These are phyloP conservation scores for Psilocybe subaeruginosa DNA, from an alignment of 768 basidiomycete genomes.

Conservation along the genomic window DNA sequence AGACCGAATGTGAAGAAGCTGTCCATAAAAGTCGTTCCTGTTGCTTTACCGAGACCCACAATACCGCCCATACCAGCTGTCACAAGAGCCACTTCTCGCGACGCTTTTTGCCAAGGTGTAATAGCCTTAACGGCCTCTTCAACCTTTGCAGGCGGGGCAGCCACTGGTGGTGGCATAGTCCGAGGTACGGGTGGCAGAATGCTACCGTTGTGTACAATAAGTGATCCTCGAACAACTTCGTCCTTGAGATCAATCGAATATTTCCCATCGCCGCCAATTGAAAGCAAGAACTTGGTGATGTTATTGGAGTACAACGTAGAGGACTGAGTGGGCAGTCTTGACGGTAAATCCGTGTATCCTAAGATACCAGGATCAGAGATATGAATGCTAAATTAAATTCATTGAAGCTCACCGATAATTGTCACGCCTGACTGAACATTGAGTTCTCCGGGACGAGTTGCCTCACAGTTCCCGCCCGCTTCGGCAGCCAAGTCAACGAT, in stretches of 20 bases:
- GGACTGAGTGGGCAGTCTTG: constrained; percentile 88
- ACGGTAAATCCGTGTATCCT: constrained; percentile 87
- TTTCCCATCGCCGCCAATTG: constrained; percentile 65
- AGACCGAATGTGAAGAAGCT: constrained; percentile 90
- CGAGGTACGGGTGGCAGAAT: constrained; percentile 71
- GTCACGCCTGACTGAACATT: constrained; percentile 76
- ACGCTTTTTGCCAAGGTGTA: constrained; percentile 86
- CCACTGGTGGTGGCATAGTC: constrained; percentile 61
- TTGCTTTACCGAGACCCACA: constrained; percentile 77
- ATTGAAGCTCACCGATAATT: constrained; percentile 60
- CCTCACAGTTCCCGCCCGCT: constrained; percentile 88
- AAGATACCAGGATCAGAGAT: constrained; percentile 4
- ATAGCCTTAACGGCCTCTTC: constrained; percentile 59
- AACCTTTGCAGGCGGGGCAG: constrained; percentile 49
- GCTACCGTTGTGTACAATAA: constrained; percentile 71
- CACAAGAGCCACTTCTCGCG: constrained; percentile 71
- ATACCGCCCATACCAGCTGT: constrained; percentile 77
- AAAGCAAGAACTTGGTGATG: constrained; percentile 86
- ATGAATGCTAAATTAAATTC: constrained; percentile 1
- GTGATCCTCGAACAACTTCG: constrained; percentile 82
- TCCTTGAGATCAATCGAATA: constrained; percentile 76
- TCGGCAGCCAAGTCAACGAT: constrained; percentile 88
- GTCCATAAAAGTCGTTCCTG: constrained; percentile 84
- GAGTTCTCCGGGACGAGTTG: constrained; percentile 78
- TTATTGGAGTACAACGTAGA: constrained; percentile 92